A percentile compares a stretch with the other conserved stretches of the same genome.
These are phyloP conservation scores for Chaetomiaceae sp. DNA, from an alignment of 2,329 filamentous ascomycete species.

Conservation along the genomic window DNA sequence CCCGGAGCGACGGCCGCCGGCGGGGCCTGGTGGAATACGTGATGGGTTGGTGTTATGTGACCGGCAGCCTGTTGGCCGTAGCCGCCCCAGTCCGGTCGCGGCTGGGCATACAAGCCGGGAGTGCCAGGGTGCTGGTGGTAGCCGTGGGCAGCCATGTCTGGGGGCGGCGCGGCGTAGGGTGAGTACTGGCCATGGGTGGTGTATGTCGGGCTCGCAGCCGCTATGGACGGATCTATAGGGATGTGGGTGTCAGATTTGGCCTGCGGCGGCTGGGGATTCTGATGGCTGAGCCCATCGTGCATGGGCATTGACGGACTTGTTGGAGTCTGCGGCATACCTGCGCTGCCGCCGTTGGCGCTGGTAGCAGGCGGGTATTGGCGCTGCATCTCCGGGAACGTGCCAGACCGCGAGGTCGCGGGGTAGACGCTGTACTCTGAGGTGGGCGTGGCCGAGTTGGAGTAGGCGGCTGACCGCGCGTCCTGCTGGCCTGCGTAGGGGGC, in stretches of 20 bases:
- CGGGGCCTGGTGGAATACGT: slow-evolving; percentile 50
- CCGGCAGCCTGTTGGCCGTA: slow-evolving; percentile 52
- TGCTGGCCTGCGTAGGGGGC: slow-evolving; percentile 79
- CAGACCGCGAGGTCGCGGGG: slow-evolving; percentile 68
- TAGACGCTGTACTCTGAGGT: slow-evolving; percentile 84
- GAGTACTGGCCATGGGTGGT: slow-evolving; percentile 70
- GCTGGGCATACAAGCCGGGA: slow-evolving; percentile 58
- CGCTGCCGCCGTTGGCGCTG: slow-evolving; percentile 64
- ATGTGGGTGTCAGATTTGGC: slow-evolving; percentile 93
- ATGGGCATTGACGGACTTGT: slow-evolving; percentile 94
- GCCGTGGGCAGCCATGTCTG: slow-evolving; percentile 73
- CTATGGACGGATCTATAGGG: slow-evolving; percentile 98
- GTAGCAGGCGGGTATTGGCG: slow-evolving; percentile 75
- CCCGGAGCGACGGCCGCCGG: slow-evolving; percentile 49
- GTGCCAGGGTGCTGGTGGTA: slow-evolving; percentile 59
- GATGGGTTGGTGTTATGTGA: slow-evolving; percentile 46
- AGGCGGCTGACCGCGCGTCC: slow-evolving; percentile 66
- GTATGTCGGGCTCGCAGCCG: slow-evolving; percentile 87
- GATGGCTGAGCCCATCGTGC: slow-evolving; percentile 74
- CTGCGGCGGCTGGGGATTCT: slow-evolving; percentile 58
- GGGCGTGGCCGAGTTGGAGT: slow-evolving; percentile 73
- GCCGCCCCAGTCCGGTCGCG: slow-evolving; percentile 67
- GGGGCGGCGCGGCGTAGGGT: slow-evolving; percentile 73
- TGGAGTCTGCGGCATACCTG: slow-evolving; percentile 93
- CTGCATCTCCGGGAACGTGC: slow-evolving; percentile 79